Evolutionary conservation across 2,329 filamentous ascomycete species (phyloP), one percentile per base, ranked within the genome.

Genomic region (Gliomastix tumulicola): DNA sequence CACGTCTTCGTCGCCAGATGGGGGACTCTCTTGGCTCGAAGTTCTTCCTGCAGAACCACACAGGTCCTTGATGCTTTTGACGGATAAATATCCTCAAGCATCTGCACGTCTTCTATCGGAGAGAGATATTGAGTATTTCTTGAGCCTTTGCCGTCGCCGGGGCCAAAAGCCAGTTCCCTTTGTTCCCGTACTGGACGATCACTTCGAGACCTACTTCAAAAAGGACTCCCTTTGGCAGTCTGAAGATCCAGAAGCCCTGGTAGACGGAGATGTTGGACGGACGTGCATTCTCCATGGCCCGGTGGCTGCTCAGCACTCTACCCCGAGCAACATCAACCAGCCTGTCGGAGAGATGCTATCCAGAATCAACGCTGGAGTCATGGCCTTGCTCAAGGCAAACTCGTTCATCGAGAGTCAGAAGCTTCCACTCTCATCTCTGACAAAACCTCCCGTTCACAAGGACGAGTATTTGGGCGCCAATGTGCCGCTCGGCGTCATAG

Each of bases 181-280:
- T 57, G 89, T 98, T 21, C 92, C 92, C 5, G 74, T 84, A n/a
- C 74, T 98, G 17, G 92, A 98, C 51, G 88, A 94, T 44, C 95
- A 90, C 57, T 98, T 98, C 48, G 92, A 98, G 58, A 95, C 94
- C 66, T 98, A 88, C 71, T 98, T 98, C 82, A 98, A 98, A 80
- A 98, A 98, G 71, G 92, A 98, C 61, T 97, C 92, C 2, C 76
- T 98, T 7, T 98, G 92, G 92, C 92, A 98, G 65, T 97, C 92
- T 2, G 92, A 98, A 64, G 92, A 98, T 53, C 73, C 98, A 10
- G 89, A 92, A 53, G 92, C 92, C 37, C 88, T 98, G 40, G 89
- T 96, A 42, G 90, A 75, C 49, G 90, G 97, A 63, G 92, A 98
- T 56, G 92, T 98, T 40, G 89, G 88, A 44, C 80, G 92, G 56